Conservation (phyloP, 495 filamentous ascomycete species). For the Lasiosphaeriaceae sp. region DNA sequence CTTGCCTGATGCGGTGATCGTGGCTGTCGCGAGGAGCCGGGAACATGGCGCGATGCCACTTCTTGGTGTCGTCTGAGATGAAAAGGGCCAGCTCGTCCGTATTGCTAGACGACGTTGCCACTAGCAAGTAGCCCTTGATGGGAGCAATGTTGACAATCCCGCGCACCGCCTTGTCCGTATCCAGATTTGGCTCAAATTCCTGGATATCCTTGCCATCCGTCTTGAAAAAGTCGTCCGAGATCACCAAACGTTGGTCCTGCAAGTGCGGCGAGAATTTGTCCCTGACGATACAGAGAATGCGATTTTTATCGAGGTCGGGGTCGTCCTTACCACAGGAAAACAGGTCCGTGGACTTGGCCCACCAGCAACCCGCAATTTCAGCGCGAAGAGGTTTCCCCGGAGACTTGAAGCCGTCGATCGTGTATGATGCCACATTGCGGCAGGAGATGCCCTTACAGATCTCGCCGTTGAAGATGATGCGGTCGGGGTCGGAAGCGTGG, state of each 20-base stretch:
- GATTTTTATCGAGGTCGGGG: conserved; percentile 53
- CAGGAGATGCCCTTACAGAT: conserved; percentile 58
- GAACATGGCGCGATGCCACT: conserved; percentile 92
- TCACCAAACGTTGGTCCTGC: conserved; percentile 67
- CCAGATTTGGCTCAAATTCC: conserved; percentile 69
- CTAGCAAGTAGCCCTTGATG: conserved; percentile 82
- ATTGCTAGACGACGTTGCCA: conserved; percentile 69
- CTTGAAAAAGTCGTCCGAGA: conserved; percentile 75
- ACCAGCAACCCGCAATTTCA: conserved; percentile 69
- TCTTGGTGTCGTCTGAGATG: conserved; percentile 69
- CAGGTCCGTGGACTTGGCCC: conserved; percentile 69
- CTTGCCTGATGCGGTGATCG: conserved; percentile 72
- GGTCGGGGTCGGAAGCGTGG: conserved; percentile 74
- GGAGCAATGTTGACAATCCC: conserved; percentile 73
- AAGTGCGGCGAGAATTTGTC: conserved; percentile 56
- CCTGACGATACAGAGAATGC: conserved; percentile 74
- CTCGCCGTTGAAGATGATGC: conserved; percentile 75
- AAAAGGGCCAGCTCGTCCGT: conserved; percentile 88
- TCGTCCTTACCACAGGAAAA: conserved; percentile 59
- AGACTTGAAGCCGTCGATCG: conserved; percentile 74
- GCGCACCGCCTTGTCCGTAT: conserved; percentile 63
- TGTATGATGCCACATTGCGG: conserved; percentile 66
- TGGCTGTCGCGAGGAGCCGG: conserved; percentile 34
- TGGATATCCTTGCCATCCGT: conserved; percentile 46
- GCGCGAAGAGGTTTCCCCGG: conserved; percentile 56